These are phyloP conservation scores for Oryza rufipogon DNA, from an alignment of 176 grass and related monocot genomes.

Conservation along the genomic window DNA sequence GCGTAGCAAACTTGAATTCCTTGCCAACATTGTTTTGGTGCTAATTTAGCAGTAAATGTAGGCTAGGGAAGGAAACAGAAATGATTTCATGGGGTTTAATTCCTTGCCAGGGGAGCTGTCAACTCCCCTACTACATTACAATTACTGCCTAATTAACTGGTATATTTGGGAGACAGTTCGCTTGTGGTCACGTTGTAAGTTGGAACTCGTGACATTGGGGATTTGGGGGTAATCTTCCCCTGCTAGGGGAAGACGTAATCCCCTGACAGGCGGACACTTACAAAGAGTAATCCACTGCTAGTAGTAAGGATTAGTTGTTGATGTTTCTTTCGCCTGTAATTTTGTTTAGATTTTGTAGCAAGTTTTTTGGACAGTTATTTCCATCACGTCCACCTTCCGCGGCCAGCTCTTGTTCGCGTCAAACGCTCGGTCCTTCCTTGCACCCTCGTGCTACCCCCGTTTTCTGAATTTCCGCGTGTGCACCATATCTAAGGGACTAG, in stretches of 20 bases:
- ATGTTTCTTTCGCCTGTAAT: no score
- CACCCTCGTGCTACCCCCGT: background rate
- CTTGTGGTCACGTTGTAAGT: background rate
- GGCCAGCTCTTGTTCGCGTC: background rate
- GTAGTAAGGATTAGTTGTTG: background rate
- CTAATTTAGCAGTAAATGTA: conserved; percentile 32
- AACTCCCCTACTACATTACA: background rate
- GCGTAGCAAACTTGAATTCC: conserved; percentile 16
- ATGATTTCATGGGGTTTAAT: background rate
- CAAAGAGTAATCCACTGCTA: background rate
- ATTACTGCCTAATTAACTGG: background rate
- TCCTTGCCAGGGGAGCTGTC: background rate
- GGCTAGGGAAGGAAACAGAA: conserved; percentile 6
- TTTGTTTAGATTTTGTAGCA: no score
- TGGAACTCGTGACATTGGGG: background rate
- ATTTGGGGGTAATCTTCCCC: no score
- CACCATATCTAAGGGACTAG: no score
- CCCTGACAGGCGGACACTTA: background rate
- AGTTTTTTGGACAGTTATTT: no score
- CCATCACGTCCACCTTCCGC: no score
- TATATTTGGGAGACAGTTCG: background rate
- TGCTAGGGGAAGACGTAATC: background rate
- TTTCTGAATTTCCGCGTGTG: background rate
- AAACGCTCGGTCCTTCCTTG: background rate
- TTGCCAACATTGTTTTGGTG: conserved; percentile 12